Base-by-base conservation (phyloP, 2,329 filamentous ascomycete genomes). In the Lasiodiplodia sp. region DNA sequence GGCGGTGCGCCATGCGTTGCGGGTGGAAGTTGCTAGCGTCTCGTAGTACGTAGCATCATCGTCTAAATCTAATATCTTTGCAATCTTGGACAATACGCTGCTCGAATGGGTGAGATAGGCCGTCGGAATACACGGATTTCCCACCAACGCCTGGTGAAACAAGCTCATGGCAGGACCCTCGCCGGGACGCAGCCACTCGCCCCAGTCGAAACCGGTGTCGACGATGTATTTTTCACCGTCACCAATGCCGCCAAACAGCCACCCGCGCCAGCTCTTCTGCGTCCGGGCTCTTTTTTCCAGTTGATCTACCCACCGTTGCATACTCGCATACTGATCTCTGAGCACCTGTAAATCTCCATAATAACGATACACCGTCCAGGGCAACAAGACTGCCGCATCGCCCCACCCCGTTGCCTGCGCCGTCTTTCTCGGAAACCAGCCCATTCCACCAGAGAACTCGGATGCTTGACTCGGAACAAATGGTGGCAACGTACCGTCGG, bases 121-220 rank as follows among this genome's bases (percentile, higher is more conserved):
- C 21, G 51, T 53, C 2, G 51, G 23, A 28, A 53, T 28, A 4
- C 21, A 53, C 14, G 51, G 51, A 28, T 25, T 28, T 12, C 51
- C 25, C 4, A 53, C 21, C 3, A 53, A 25, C 10, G 28, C 12
- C 10, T 53, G 51, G 16, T 18, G 28, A 25, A 53, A 53, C 28
- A 53, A 25, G 12, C 21, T 28, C 21, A 12, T 18, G 23, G 21
- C 51, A 6, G 51, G 51, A 18, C 51, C 28, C 18, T 53, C 51
- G 14, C 51, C 25, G 11, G 51, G 51, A 16, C 53, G 28, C 21
- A 56, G 53, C 53, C 31, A 56, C 28, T 56, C 53, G 0, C 53
- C 28, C 53, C 53, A 56, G 16, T 56, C 21, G 21, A 56, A 57
- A 14, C 31, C 34, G n/a, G 55, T 53, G 51, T 53, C 51, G 51